Percentiles rank a stretch among this genome's conserved stretches.
Conservation (phyloP, 208 protist genomes). For the Plasmodiophora brassicae region DNA sequence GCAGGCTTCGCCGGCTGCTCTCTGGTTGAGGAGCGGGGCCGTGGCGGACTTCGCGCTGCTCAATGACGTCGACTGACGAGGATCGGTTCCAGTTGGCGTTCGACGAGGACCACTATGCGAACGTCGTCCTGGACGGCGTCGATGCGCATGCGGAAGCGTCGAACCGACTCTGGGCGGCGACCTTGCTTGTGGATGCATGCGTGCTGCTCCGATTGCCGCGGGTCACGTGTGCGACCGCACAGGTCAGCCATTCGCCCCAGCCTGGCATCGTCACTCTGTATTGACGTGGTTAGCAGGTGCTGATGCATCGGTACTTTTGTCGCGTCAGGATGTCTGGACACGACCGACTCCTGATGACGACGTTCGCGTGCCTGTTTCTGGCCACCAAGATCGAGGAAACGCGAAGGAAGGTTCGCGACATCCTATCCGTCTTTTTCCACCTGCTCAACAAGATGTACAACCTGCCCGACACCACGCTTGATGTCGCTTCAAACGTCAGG, state of each 20-base stretch:
- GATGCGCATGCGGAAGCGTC: background rate
- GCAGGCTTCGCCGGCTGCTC: no score
- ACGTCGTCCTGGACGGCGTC: background rate
- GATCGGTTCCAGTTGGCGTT: background rate
- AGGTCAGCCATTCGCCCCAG: background rate
- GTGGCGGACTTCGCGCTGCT: no score
- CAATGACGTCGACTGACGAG: background rate
- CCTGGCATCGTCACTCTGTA: no score
- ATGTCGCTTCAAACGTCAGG: background rate
- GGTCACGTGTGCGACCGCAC: background rate
- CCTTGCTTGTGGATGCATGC: slow-evolving; percentile 1
- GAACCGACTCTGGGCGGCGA: background rate
- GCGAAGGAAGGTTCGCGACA: slow-evolving; percentile 12
- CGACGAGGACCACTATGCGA: background rate
- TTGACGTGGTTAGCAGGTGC: background rate
- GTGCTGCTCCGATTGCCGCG: background rate
- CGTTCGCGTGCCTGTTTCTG: background rate
- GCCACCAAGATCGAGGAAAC: slow-evolving; percentile 19
- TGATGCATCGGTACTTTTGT: slow-evolving; percentile 26
- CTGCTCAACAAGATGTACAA: background rate
- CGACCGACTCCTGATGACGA: background rate
- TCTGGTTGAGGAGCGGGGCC: no score
- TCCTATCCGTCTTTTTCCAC: background rate
- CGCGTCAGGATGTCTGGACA: background rate
- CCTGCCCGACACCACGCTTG: background rate